phyloP scores from a whole-genome alignment of 2,329 filamentous ascomycete species.

The Ascochyta viciae-villosae region DNA sequence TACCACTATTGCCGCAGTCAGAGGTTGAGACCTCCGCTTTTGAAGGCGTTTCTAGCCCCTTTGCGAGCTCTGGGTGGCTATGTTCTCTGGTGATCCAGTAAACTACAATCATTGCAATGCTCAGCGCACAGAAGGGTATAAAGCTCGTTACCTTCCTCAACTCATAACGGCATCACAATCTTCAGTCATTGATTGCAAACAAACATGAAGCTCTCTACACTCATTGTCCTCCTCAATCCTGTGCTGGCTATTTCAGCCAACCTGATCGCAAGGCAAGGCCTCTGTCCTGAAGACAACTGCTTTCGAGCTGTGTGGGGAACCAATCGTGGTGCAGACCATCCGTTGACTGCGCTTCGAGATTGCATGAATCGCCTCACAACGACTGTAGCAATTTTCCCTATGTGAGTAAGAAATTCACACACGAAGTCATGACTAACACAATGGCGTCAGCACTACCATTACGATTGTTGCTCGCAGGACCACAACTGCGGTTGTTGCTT shows the following conservation, averaged over 20 bases:
- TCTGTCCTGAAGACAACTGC: conserved; percentile 34
- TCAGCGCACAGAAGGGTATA: background rate
- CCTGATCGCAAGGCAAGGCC: conserved; percentile 26
- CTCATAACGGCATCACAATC: background rate
- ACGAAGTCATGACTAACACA: background rate
- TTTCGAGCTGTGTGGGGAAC: conserved; percentile 36
- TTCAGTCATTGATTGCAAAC: conserved; percentile 6
- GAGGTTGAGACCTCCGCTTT: conserved; percentile 1
- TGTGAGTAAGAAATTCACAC: conserved; percentile 20
- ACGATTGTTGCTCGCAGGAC: conserved; percentile 13
- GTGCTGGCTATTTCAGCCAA: conserved; percentile 23
- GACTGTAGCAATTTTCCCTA: conserved; percentile 31
- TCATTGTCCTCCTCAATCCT: conserved; percentile 16
- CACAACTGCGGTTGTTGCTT: background rate
- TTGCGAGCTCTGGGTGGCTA: background rate
- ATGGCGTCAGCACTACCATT: conserved; percentile 11
- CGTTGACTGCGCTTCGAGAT: conserved; percentile 23
- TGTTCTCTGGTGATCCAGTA: background rate
- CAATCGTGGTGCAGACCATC: conserved; percentile 18
- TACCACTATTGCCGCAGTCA: background rate
- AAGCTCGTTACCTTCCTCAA: background rate
- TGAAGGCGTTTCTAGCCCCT: background rate
- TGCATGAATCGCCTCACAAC: conserved; percentile 37
- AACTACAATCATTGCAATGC: no score
- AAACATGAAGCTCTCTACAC: conserved; percentile 35